phyloP scores from a whole-genome alignment of 352 stramenopile genomes.

The Phytopythium cucurbitacearum region DNA sequence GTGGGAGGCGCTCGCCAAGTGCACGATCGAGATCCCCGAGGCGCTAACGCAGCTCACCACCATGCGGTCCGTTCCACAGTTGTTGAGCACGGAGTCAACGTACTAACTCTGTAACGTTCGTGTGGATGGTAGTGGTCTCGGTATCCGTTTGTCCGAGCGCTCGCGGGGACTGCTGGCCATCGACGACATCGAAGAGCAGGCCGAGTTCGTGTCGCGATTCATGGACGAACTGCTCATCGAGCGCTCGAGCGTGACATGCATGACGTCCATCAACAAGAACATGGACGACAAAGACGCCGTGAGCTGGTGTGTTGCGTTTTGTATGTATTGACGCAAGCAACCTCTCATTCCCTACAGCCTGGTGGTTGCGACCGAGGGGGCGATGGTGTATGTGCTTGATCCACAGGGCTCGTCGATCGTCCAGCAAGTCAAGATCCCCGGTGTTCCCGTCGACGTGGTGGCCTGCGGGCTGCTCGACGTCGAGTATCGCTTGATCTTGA shows the following conservation, averaged over 20 bases:
- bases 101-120: background rate
- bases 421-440: slow-evolving; percentile 64
- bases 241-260: slow-evolving; percentile 77
- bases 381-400: slow-evolving; percentile 76
- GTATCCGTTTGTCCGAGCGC: slow-evolving; percentile 64
- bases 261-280: slow-evolving; percentile 88
- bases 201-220: slow-evolving; percentile 75
- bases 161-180: slow-evolving; percentile 72
- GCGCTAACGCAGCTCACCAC: slow-evolving; percentile 58
- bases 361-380: slow-evolving; percentile 82
- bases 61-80: slow-evolving; percentile 30
- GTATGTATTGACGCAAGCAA: slow-evolving; percentile 2
- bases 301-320: slow-evolving; percentile 42
- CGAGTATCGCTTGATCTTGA: slow-evolving; percentile 83
- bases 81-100: background rate
- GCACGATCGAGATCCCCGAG: slow-evolving; percentile 61
- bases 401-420: slow-evolving; percentile 68
- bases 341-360: slow-evolving; percentile 30
- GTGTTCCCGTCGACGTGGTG: slow-evolving; percentile 74
- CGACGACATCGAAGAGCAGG: slow-evolving; percentile 79
- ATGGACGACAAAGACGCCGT: slow-evolving; percentile 80
- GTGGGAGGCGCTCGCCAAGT: slow-evolving; percentile 68
- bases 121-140: slow-evolving; percentile 30
- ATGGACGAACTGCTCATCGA: slow-evolving; percentile 78
- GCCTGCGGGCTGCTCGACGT: slow-evolving; percentile 71